Percentiles rank a stretch among this genome's conserved stretches.
Evolutionary conservation across 2,329 filamentous ascomycete genomes (phyloP).

Genomic region (Fusarium sp.): DNA sequence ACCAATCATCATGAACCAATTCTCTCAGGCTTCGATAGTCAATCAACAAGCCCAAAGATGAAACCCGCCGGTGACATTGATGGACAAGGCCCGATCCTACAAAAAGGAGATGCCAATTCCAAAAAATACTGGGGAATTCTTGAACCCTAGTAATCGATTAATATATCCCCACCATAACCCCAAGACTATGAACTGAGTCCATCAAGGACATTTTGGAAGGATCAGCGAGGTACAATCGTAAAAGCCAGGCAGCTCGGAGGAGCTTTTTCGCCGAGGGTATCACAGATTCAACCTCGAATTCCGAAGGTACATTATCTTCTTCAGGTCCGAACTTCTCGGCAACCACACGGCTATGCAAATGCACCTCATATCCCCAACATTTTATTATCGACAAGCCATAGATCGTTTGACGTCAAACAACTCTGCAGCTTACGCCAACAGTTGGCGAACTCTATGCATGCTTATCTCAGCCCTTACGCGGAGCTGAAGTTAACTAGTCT

Average conservation of each 20-base stretch:
- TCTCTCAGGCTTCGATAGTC: background rate
- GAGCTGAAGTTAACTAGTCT: background rate
- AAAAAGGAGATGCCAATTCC: constrained; percentile 30
- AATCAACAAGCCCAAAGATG: constrained; percentile 4
- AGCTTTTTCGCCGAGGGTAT: constrained; percentile 1
- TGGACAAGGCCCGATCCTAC: constrained; percentile 15
- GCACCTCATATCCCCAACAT: constrained; percentile 36
- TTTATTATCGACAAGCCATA: constrained; percentile 13
- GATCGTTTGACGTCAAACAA: constrained; percentile 27
- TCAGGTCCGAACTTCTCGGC: background rate
- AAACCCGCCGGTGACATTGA: constrained; percentile 9
- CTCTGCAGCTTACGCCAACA: constrained; percentile 27
- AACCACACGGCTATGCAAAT: constrained; percentile 14
- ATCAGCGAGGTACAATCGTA: background rate
- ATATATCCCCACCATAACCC: constrained; percentile 23
- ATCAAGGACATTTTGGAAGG: background rate
- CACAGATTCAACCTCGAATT: background rate
- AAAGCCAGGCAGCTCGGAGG: background rate
- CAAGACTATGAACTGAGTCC: constrained; percentile 10
- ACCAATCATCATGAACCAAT: background rate
- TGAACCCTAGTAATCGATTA: constrained; percentile 18
- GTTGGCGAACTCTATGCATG: background rate
- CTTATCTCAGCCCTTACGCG: constrained; percentile 10
- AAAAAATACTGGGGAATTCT: constrained; percentile 30
- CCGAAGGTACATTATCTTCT: constrained; percentile 5